Evolutionary conservation across 2,329 filamentous ascomycete species (phyloP).

Genomic region (Colletotrichum sp.): DNA sequence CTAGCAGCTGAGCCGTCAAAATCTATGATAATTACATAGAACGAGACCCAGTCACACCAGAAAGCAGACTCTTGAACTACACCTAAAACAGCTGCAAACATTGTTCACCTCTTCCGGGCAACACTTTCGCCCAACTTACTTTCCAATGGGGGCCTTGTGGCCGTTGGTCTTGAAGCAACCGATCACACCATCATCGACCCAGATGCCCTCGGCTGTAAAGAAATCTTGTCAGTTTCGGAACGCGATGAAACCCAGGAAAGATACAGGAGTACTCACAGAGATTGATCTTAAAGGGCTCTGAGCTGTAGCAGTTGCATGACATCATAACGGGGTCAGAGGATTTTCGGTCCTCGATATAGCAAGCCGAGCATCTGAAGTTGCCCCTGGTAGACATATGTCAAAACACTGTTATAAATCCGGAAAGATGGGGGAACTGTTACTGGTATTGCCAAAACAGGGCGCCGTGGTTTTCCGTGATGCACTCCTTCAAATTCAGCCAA

Average conservation of each 20-base stretch:
- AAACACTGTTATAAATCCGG: background rate
- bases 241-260: background rate
- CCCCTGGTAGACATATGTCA: fast-evolving
- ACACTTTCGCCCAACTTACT: fast-evolving
- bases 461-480: background rate
- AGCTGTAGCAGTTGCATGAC: no score
- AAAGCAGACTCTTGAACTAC: background rate
- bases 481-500: background rate
- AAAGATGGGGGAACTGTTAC: background rate
- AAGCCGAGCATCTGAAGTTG: background rate
- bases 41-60: background rate
- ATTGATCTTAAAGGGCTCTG: background rate
- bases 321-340: no score
- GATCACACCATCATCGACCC: background rate
- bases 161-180: background rate
- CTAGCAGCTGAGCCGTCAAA: background rate
- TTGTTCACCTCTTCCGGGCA: background rate
- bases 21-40: fast-evolving
- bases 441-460: background rate
- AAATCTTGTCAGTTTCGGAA: fast-evolving
- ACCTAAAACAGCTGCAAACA: background rate
- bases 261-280: fast-evolving
- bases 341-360: background rate
- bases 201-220: background rate
- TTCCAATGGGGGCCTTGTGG: background rate